Evolutionary conservation across 768 basidiomycete species (phyloP).

Genomic region (Auricularia sp.): DNA sequence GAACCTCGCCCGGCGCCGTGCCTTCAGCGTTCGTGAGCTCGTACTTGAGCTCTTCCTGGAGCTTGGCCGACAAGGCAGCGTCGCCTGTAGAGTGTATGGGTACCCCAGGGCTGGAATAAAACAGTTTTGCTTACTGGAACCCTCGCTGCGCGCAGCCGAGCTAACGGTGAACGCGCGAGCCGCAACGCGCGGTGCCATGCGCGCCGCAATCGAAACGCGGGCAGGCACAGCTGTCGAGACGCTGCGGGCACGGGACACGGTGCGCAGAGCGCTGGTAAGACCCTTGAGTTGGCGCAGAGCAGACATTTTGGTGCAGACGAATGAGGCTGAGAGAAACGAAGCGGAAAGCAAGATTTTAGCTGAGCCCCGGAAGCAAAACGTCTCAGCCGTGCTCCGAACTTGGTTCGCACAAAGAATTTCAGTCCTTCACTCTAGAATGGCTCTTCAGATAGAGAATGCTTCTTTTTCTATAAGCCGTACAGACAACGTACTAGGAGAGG

Average conservation of each 20-base stretch:
- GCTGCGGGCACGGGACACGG: conserved; percentile 21
- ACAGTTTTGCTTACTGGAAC: conserved; percentile 25
- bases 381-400: too few species aligned
- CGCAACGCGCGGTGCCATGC: conserved; percentile 12
- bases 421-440: too few species aligned
- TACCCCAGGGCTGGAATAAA: background rate
- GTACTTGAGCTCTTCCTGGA: conserved; percentile 75
- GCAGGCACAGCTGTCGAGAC: conserved; percentile 10
- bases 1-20: conserved; percentile 28
- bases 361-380: too few species aligned
- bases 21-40: conserved; percentile 53
- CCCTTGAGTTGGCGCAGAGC: conserved; percentile 52
- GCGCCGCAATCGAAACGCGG: background rate
- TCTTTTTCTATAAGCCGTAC: too few species aligned
- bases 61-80: conserved; percentile 59
- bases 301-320: conserved; percentile 36
- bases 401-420: too few species aligned
- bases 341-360: too few species aligned
- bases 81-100: conserved; percentile 42
- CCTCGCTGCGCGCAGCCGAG: conserved; percentile 28
- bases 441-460: too few species aligned
- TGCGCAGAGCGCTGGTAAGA: conserved; percentile 34
- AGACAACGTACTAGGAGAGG: too few species aligned
- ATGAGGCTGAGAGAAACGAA: too few species aligned
- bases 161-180: conserved; percentile 35